Conservation (phyloP, 2,329 filamentous ascomycete genomes). For the Fusarium tricinctum region DNA sequence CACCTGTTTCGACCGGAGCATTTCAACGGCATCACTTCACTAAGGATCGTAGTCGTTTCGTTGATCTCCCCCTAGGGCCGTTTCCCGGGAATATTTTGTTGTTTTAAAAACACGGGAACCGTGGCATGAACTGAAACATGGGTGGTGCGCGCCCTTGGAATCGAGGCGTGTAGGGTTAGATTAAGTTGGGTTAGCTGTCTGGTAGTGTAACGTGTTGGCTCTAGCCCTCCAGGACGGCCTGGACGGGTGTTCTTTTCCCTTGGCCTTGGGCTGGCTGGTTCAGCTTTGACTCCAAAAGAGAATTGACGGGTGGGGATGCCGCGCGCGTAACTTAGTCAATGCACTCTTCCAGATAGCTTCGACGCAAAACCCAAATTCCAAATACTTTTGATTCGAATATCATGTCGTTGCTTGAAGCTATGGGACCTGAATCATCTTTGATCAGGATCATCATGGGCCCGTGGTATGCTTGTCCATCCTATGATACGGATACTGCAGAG, state of each 20-base stretch:
- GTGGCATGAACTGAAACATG: slow-evolving; percentile 36
- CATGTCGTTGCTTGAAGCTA: background rate
- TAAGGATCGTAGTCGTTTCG: slow-evolving; percentile 32
- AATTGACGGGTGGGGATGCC: slow-evolving; percentile 37
- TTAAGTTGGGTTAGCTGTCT: too few species aligned
- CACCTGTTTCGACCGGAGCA: slow-evolving; percentile 21
- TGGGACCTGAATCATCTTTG: background rate
- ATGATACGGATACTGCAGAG: background rate
- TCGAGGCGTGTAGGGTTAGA: background rate
- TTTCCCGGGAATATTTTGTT: slow-evolving; percentile 18
- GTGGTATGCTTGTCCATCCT: background rate
- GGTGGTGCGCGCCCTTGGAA: slow-evolving; percentile 29
- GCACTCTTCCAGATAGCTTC: slow-evolving; percentile 4
- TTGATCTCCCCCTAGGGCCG: slow-evolving; percentile 27
- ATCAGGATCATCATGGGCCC: background rate
- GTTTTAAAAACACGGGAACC: slow-evolving; percentile 22
- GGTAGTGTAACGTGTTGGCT: background rate
- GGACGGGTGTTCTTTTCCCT: too few species aligned
- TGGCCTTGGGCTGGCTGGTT: slow-evolving; percentile 13
- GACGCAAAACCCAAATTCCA: background rate
- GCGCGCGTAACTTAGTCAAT: slow-evolving; percentile 36
- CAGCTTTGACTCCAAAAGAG: slow-evolving; percentile 26
- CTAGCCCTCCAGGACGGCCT: background rate
- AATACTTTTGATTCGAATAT: background rate
- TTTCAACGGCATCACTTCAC: slow-evolving; percentile 21